phyloP scores from a whole-genome alignment of 1,139 yeast genomes.

The Geotrichum cucujoidarum region DNA sequence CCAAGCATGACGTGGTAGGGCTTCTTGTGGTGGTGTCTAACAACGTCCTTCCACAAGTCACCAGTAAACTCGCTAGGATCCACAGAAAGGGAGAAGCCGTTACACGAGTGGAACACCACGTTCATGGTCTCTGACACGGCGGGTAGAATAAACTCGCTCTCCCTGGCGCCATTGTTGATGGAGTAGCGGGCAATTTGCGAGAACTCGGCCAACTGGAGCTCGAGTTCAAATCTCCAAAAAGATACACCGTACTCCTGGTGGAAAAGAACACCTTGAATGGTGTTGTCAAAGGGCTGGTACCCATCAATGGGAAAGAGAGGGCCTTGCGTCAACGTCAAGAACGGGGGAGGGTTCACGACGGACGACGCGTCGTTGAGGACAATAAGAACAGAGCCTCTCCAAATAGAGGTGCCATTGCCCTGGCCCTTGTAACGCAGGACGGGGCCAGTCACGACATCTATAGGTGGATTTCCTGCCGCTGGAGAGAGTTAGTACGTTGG shows the following conservation, averaged over 20 bases:
- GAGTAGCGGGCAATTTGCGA: conserved; percentile 14
- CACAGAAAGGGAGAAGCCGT: conserved; percentile 80
- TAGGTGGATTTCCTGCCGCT: conserved; percentile 33
- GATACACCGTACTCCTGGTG: conserved; percentile 47
- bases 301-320: neutral
- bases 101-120: conserved; percentile 77
- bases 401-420: conserved; percentile 47
- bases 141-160: conserved; percentile 54
- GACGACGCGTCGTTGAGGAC: conserved; percentile 47
- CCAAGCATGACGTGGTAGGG: conserved; percentile 94
- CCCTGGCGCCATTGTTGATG: conserved; percentile 46
- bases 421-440: conserved; percentile 62
- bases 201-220: conserved; percentile 33
- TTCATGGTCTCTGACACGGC: conserved; percentile 62
- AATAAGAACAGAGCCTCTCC: conserved; percentile 61
- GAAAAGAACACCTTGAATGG: conserved; percentile 24
- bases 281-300: neutral
- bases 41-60: conserved; percentile 80
- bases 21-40: conserved; percentile 53
- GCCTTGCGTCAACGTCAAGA: conserved; percentile 5
- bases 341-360: conserved; percentile 19
- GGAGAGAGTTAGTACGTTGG: too few relatives aligned
- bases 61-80: conserved; percentile 64
- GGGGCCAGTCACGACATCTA: conserved; percentile 73
- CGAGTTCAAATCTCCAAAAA: conserved; percentile 61